These are phyloP conservation scores for Microbotryum saponariae DNA, from an alignment of 1,284 basidiomycete genomes.

Conservation along the genomic window DNA sequence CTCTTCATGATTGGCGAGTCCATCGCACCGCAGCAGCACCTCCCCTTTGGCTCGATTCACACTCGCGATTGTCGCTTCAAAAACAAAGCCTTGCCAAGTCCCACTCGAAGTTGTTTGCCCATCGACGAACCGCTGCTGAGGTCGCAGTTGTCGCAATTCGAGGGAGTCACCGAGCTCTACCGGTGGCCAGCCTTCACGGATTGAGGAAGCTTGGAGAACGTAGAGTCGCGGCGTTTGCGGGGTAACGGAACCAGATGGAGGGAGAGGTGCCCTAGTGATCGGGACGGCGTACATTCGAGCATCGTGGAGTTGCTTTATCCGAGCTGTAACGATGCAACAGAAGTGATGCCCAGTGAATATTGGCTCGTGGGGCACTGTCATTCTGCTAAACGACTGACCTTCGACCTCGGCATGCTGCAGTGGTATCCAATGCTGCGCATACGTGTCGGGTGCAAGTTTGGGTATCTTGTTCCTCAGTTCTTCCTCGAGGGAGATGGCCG, in stretches of 20 bases:
- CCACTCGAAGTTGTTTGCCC: no score
- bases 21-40: slow-evolving; percentile 33
- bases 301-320: slow-evolving; percentile 2
- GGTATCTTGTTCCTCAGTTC: background rate
- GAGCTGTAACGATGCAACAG: background rate
- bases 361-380: no score
- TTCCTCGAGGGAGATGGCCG: no score
- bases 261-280: background rate
- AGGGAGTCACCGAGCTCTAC: slow-evolving; percentile 39
- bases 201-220: slow-evolving; percentile 25
- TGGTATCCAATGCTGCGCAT: slow-evolving; percentile 15
- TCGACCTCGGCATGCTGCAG: slow-evolving; percentile 12
- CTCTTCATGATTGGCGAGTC: slow-evolving; percentile 8
- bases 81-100: slow-evolving; percentile 28
- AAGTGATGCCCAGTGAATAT: no score
- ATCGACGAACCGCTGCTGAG: slow-evolving; percentile 7
- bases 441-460: slow-evolving; percentile 7
- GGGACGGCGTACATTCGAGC: slow-evolving; percentile 3
- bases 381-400: no score
- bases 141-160: slow-evolving; percentile 37
- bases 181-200: slow-evolving; percentile 40
- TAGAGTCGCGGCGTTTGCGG: slow-evolving; percentile 7
- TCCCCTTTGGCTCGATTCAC: slow-evolving; percentile 37
- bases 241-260: background rate
- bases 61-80: slow-evolving; percentile 39